Base-by-base conservation (phyloP, 805 yeast species). In the Limtongia smithiae region DNA sequence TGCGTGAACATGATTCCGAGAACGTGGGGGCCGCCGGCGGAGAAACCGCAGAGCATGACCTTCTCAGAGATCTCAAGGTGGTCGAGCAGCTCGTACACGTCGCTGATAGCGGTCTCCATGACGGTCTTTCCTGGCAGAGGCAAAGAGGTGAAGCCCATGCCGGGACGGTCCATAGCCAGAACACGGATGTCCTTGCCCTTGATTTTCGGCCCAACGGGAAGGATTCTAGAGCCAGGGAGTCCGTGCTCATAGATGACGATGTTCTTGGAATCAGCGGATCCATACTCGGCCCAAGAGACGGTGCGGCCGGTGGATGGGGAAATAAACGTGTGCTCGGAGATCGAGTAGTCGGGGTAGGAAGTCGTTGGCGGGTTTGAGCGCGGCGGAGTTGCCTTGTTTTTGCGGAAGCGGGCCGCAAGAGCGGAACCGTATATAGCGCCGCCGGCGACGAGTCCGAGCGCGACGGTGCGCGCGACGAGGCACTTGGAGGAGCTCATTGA, bases 21-120 rank as follows among this genome's bases (percentile, higher is more conserved):
- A 9, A 54, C 58, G 40, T 54, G 58, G 7, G 58, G 57, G 9
- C 58, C 58, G 5, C 58, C 58, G 24, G 58, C 58, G 11, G 58
- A 54, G 47, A 54, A 54, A 12, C 58, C 58, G 50, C 48, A 43
- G 38, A 54, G 50, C n/a, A 37, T 41, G 39, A 54, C 45, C 44
- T 46, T 46, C 15, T 42, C 40, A 34, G 38, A 15, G 39, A 54
- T 42, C 24, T 37, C 47, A 28, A 54, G 58, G 36, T 54, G 35
- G 24, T 54, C 58, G 37, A 54, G 47, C 35, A 54, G 46, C 41
- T 54, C 58, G 40, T 39, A 50, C 11, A 51, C 58, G 28, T 54
- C 58, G 20, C 41, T 32, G 30, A 54, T 40, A 15, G 58, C 58
- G 22, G 57, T 54, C 45, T 51, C 58, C 37, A 54, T 46, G 17